Base-by-base conservation (phyloP, 176 grass and related monocot species). In the Cenchrus purpureus region DNA sequence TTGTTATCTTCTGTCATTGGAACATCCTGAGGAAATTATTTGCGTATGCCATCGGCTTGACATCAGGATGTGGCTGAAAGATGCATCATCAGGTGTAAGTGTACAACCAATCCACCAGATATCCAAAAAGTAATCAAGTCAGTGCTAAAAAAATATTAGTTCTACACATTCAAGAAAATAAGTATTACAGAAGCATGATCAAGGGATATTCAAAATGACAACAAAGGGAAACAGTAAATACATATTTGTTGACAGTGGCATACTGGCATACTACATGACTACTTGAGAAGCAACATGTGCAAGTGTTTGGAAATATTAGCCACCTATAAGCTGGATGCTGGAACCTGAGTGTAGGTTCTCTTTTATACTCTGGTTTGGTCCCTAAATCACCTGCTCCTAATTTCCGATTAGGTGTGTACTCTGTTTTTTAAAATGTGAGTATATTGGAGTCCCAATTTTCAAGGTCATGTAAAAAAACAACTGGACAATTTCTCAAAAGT, bases 31-130 rank as follows among this genome's bases (percentile, higher is more conserved):
- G 78, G 79, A 95, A 95, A 65, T 92, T 95, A 68, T 58, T 95
- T 19, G 93, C 88, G 65, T 95, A 95, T 3, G 88, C 93, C 93
- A 95, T 95, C 12, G 88, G 90, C 86, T 84, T 92, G 32, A 94
- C 92, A 79, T 95, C 85, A 28, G 90, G 88, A 65, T 90, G 90
- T 25, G 90, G 85, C 85, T 95, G 90, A 71, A 87, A 84, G 34
- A 84, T 73, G 37, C 34, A 65, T 20, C 17, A 81, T 7, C 65
- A 69, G 68, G 17, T 22, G 10, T 68, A 68, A 42, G 57, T 59
- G 57, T 22, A 60, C n/a, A 83, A 50, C 15, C 10, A 28, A n/a
- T 31, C 28, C 50, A 19, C 12, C 40, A 50, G 3, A 74, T 50
- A 57, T 61, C 69, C 43, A 52, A 16, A 3, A 73, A 25, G 19